phyloP scores from a whole-genome alignment of 2,329 filamentous ascomycete genomes.

The Verticillium alfalfae region DNA sequence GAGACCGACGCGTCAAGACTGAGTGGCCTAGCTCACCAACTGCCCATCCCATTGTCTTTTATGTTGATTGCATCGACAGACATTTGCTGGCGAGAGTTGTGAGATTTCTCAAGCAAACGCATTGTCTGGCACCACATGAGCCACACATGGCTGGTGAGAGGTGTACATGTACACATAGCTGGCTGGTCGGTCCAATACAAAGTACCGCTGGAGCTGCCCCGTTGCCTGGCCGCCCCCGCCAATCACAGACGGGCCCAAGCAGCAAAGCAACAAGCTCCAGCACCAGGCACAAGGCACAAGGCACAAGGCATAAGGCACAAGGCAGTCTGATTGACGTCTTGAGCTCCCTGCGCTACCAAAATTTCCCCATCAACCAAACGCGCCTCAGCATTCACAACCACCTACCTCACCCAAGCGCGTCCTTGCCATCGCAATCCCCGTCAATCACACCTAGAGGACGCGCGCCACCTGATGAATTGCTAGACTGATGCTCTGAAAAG shows the following conservation, averaged over 20 bases:
- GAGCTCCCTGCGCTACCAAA: background rate
- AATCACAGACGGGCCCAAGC: slow-evolving; percentile 6
- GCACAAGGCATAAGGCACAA: slow-evolving; percentile 3
- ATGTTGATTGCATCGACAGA: too few relatives aligned
- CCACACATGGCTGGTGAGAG: too few relatives aligned
- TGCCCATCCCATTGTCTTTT: too few relatives aligned
- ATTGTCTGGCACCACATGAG: too few relatives aligned
- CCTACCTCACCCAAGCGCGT: background rate
- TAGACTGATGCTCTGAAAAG: background rate
- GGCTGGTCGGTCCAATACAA: too few relatives aligned
- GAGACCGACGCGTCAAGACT: too few relatives aligned
- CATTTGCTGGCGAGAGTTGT: too few relatives aligned
- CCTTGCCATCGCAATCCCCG: background rate
- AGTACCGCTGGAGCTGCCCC: background rate
- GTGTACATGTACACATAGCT: too few relatives aligned
- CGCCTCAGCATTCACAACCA: background rate
- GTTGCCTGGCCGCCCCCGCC: slow-evolving; percentile 11
- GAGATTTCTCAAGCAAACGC: too few relatives aligned
- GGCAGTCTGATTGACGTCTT: background rate
- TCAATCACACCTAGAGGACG: background rate
- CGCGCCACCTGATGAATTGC: background rate
- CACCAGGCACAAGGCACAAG: background rate
- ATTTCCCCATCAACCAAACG: background rate
- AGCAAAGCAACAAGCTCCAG: background rate
- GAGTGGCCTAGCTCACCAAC: too few relatives aligned